Conservation (phyloP, 352 stramenopile genomes). For the Globisporangium sylvaticum region DNA sequence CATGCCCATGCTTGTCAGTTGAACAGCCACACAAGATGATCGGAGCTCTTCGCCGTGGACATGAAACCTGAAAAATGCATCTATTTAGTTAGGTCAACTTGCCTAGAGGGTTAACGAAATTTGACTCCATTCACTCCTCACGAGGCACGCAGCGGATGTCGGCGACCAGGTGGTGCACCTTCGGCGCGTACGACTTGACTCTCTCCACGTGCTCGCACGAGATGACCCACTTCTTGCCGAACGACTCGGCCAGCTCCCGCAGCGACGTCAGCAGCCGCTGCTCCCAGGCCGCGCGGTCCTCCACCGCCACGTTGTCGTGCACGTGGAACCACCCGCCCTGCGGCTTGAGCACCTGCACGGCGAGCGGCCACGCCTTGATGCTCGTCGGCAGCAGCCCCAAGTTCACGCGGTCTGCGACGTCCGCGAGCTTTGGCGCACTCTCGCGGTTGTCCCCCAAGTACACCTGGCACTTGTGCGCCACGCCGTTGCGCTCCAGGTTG, state of each 20-base stretch:
- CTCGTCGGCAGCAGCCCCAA: slow-evolving; percentile 93
- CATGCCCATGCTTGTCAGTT: neutral
- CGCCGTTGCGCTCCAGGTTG: slow-evolving; percentile 91
- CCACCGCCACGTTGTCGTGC: slow-evolving; percentile 92
- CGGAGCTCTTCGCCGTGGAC: neutral
- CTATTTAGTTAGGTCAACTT: neutral
- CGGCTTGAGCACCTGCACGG: slow-evolving; percentile 88
- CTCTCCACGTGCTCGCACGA: slow-evolving; percentile 84
- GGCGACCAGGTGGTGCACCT: slow-evolving; percentile 87
- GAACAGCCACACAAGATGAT: neutral
- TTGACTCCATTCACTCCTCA: neutral
- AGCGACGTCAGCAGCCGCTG: slow-evolving; percentile 57
- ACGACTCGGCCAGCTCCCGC: slow-evolving; percentile 32
- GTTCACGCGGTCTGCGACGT: slow-evolving; percentile 91
- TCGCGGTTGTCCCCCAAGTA: slow-evolving; percentile 90
- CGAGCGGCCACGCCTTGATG: slow-evolving; percentile 91
- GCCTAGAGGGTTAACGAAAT: too few relatives aligned
- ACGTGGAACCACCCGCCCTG: slow-evolving; percentile 93
- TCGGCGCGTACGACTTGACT: slow-evolving; percentile 92
- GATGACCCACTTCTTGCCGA: slow-evolving; percentile 64
- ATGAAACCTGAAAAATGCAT: neutral
- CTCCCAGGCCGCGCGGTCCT: slow-evolving; percentile 81
- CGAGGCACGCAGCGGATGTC: slow-evolving; percentile 58
- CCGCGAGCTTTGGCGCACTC: slow-evolving; percentile 58
- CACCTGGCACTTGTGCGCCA: slow-evolving; percentile 71